Evolutionary conservation across 768 basidiomycete genomes (phyloP).

Genomic region (Strobilomyces echinocephalus): DNA sequence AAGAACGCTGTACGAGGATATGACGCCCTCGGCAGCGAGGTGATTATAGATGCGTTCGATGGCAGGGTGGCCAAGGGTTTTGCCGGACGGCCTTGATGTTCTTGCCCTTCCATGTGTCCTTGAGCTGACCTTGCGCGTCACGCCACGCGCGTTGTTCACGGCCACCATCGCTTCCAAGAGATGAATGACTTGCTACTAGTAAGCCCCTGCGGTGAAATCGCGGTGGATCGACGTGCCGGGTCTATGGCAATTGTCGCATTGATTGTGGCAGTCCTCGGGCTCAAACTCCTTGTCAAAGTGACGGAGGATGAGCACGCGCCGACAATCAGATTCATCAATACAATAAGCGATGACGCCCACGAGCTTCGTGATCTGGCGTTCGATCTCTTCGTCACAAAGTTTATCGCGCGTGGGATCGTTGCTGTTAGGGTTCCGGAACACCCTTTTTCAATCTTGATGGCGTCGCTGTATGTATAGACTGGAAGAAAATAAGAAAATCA

Average conservation of each 20-base stretch:
- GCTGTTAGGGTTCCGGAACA: constrained; percentile 55
- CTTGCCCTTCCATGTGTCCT: constrained; percentile 65
- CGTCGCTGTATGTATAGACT: constrained; percentile 70
- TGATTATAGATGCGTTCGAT: constrained; percentile 62
- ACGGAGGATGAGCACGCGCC: constrained; percentile 80
- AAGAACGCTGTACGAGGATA: constrained; percentile 45
- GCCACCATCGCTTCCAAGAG: constrained; percentile 48
- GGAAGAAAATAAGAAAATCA: background rate
- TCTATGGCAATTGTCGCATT: constrained; percentile 82
- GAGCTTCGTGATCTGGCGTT: constrained; percentile 61
- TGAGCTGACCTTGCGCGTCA: constrained; percentile 60
- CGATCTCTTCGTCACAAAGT: constrained; percentile 46
- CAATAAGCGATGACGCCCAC: constrained; percentile 76
- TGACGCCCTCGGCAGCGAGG: constrained; percentile 46
- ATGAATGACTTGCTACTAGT: constrained; percentile 48
- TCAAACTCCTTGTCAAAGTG: constrained; percentile 86
- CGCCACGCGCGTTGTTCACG: constrained; percentile 38
- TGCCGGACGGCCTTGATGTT: constrained; percentile 40
- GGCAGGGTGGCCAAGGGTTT: constrained; percentile 45
- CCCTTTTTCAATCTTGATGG: constrained; percentile 45
- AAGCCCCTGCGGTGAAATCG: constrained; percentile 62
- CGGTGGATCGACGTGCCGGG: constrained; percentile 39
- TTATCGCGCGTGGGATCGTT: constrained; percentile 30
- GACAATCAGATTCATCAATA: constrained; percentile 75
- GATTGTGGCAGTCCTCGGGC: constrained; percentile 52